A percentile compares a stretch with the other conserved stretches of the same genome.
phyloP scores from a whole-genome alignment of 2,329 filamentous ascomycete genomes.

The Ascochyta clinopodiicola region DNA sequence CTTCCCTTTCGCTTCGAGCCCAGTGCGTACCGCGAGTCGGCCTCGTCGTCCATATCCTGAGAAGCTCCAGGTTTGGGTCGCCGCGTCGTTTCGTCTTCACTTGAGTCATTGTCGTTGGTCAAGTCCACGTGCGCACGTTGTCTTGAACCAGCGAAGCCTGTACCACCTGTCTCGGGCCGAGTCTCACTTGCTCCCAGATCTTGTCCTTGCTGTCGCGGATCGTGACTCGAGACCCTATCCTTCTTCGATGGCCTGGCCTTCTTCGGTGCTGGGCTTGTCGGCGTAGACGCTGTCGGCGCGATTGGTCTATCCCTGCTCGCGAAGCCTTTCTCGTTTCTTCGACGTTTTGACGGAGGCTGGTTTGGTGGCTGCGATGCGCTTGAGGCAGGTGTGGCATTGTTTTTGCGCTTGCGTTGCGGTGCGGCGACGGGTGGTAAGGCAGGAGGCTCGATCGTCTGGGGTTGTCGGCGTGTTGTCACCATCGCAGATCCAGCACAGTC shows the following conservation, averaged over 20 bases:
- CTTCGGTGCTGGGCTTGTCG: background rate
- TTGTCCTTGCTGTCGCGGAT: background rate
- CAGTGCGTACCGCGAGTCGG: conserved; percentile 12
- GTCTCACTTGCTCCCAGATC: background rate
- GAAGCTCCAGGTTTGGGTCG: background rate
- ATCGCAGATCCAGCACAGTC: background rate
- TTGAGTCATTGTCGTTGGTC: conserved; percentile 1
- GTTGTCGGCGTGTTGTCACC: conserved; percentile 12
- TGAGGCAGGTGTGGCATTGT: background rate
- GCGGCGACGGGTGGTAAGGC: background rate
- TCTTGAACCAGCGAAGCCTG: background rate
- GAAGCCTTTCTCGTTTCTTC: conserved; percentile 9
- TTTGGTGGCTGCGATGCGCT: conserved; percentile 2
- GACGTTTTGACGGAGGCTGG: conserved; percentile 10
- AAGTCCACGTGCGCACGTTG: background rate
- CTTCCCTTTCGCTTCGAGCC: conserved; percentile 2
- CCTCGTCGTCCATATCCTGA: conserved; percentile 6
- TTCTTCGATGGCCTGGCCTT: background rate
- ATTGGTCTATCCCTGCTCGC: background rate
- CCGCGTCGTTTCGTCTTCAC: background rate
- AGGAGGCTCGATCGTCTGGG: conserved; percentile 4
- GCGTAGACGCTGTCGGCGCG: background rate
- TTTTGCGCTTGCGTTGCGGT: conserved; percentile 1
- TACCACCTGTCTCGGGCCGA: background rate
- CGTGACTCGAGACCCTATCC: background rate